phyloP scores from a whole-genome alignment of 192 early-diverging fungal genomes.

The Kappamyces sp. region DNA sequence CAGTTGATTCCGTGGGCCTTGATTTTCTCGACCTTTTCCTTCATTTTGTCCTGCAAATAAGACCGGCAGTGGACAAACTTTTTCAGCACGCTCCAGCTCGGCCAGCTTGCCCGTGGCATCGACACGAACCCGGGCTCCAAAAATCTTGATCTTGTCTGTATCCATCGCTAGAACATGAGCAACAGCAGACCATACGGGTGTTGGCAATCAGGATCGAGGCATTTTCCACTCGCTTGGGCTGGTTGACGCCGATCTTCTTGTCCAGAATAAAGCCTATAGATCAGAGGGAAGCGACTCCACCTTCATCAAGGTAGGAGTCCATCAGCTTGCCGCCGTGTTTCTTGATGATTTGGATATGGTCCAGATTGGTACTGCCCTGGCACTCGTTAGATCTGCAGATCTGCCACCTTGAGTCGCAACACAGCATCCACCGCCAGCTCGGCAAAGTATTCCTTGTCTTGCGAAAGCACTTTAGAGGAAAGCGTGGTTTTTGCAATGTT shows the following conservation, averaged over 20 bases:
- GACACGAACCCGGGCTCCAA: slow-evolving; percentile 94
- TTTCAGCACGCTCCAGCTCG: slow-evolving; percentile 96
- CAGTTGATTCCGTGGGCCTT: slow-evolving; percentile 96
- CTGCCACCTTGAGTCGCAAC: slow-evolving; percentile 71
- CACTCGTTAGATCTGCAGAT: not conserved
- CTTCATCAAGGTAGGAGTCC: slow-evolving; percentile 94
- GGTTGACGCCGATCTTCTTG: slow-evolving; percentile 98
- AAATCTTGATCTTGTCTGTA: slow-evolving; percentile 99
- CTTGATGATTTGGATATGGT: slow-evolving; percentile 99
- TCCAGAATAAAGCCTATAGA: slow-evolving; percentile 84
- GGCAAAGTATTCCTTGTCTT: slow-evolving; percentile 95
- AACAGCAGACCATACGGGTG: slow-evolving; percentile 63
- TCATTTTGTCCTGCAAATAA: slow-evolving; percentile 84
- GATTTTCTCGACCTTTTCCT: slow-evolving; percentile 97
- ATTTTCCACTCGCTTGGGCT: slow-evolving; percentile 93
- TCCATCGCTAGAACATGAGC: slow-evolving; percentile 78
- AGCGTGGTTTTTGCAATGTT: slow-evolving; percentile 98
- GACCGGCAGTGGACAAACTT: slow-evolving; percentile 24
- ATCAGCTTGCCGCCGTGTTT: slow-evolving; percentile 90
- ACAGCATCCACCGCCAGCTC: slow-evolving; percentile 96
- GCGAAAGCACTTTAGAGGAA: slow-evolving; percentile 91
- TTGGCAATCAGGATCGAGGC: slow-evolving; percentile 97
- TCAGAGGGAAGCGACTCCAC: slow-evolving; percentile 16
- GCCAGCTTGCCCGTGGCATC: slow-evolving; percentile 96
- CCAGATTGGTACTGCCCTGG: slow-evolving; percentile 89